Evolutionary conservation across 768 basidiomycete species (phyloP).

Genomic region (Coprinopsis strossmayeri): DNA sequence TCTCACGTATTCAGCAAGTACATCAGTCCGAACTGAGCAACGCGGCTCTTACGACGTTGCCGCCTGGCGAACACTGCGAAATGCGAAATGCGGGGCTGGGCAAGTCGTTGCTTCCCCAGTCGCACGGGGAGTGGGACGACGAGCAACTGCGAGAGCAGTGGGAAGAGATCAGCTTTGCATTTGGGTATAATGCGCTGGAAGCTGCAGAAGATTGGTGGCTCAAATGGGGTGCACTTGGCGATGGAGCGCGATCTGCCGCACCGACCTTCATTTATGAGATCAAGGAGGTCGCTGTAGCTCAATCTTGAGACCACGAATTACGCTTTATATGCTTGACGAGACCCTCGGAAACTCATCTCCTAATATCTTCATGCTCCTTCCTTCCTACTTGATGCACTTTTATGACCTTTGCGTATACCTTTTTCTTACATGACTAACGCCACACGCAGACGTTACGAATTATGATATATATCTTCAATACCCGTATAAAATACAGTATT

Average conservation of each 20-base stretch:
- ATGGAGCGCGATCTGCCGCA: background rate
- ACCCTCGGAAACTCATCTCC: no score
- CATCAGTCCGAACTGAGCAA: conserved; percentile 37
- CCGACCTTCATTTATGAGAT: conserved; percentile 1
- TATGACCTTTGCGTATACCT: no score
- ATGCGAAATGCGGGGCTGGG: conserved; percentile 34
- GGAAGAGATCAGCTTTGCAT: conserved; percentile 40
- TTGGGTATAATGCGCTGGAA: conserved; percentile 44
- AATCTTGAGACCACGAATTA: no score
- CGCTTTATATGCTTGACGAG: no score
- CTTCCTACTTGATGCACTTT: no score
- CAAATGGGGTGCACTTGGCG: conserved; percentile 39
- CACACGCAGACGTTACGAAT: no score
- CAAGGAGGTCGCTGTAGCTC: conserved; percentile 8
- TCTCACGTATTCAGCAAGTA: conserved; percentile 36
- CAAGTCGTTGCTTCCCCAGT: conserved; percentile 14
- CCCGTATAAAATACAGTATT: background rate
- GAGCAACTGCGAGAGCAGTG: conserved; percentile 35
- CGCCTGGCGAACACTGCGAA: conserved; percentile 34
- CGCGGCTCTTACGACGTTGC: conserved; percentile 33
- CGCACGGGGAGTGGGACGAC: conserved; percentile 29
- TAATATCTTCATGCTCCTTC: no score
- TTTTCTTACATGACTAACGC: background rate
- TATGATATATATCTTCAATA: background rate
- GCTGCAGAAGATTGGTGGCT: conserved; percentile 56